Base-by-base conservation (phyloP, 495 filamentous ascomycete genomes). In the Podospora conica region DNA sequence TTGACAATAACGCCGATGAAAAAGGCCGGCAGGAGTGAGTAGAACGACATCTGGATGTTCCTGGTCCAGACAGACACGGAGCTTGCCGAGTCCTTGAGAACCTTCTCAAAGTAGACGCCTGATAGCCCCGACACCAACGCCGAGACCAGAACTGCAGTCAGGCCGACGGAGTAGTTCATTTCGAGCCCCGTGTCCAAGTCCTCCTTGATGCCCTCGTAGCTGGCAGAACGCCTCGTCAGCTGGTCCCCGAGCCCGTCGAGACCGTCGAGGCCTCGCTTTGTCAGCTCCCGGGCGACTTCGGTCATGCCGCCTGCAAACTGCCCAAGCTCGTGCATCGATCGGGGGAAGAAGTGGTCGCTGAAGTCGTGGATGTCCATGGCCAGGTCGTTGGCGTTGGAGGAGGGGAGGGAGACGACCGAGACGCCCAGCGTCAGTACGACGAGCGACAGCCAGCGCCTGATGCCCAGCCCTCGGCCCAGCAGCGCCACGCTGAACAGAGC, bases 31-130 rank as follows among this genome's bases (percentile, higher is more conserved):
- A 97, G 91, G 6, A 97, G 79, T 5, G 92, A 96, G 77, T 96
- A 97, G 70, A 97, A 88, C 0, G 92, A 90, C 24, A 98, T 82
- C 75, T 98, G 95, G 60, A 96, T 89, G 71, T 98, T 98, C 31
- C 95, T 87, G 53, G 95, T 87, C 95, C 95, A 98, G 21, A 97
- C 77, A 1, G 91, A 91, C 1, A 83, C 86, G 4, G 84, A 77
- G 23, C 81, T 84, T 11, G 83, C 84, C 25, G 90, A 88, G 67
- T 96, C 90, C 73, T 94, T 96, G 58, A 98, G 81, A 0, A 97
- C 88, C 76, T 96, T 97, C 78, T 98, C 95, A 73, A 98, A 96
- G 75, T 93, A 96, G 3, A 96, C 90, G 1, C 92, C 90, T 1
- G 91, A 93, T 58, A 96, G 75, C 2, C 93, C 91, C 1, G 93